Conservation (phyloP, 257 asterid species). For the Penstemon davidsonii region DNA sequence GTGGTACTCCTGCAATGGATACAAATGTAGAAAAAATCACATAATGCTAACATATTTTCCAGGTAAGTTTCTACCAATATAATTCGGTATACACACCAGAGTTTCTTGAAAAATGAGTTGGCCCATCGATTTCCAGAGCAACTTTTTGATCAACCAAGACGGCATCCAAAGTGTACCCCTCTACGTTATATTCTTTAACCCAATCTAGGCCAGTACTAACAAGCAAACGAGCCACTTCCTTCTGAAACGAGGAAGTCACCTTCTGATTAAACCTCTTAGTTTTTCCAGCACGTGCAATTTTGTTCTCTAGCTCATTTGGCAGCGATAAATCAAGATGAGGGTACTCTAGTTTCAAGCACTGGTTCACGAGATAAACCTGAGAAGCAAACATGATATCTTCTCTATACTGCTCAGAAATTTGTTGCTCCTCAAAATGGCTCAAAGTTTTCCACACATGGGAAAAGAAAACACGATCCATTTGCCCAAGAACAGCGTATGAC, state of each 20-base stretch:
- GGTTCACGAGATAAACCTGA: constrained; percentile 74
- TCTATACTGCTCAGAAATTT: constrained; percentile 61
- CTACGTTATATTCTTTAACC: constrained; percentile 72
- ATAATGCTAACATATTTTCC: not conserved
- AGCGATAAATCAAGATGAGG: constrained; percentile 61
- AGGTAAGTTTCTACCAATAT: not conserved
- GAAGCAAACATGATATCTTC: constrained; percentile 85
- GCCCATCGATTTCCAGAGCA: constrained; percentile 94
- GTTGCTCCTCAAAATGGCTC: constrained; percentile 57
- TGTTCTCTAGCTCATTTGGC: constrained; percentile 57
- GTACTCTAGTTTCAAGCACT: constrained; percentile 70
- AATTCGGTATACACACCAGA: constrained; percentile 46
- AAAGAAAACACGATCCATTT: constrained; percentile 57
- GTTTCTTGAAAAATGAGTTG: constrained; percentile 95
- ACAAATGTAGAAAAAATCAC: not conserved
- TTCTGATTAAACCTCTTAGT: constrained; percentile 79
- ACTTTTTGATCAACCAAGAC: constrained; percentile 69
- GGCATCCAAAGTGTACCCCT: constrained; percentile 89
- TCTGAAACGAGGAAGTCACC: constrained; percentile 86
- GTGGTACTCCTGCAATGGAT: constrained; percentile 57
- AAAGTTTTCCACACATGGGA: constrained; percentile 61
- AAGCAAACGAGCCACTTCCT: constrained; percentile 90
- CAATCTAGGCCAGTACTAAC: constrained; percentile 89
- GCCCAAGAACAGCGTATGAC: constrained; percentile 92
- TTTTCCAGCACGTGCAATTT: constrained; percentile 60